Conservation (phyloP, 495 filamentous ascomycete genomes). For the Tuber microsphaerosporum region DNA sequence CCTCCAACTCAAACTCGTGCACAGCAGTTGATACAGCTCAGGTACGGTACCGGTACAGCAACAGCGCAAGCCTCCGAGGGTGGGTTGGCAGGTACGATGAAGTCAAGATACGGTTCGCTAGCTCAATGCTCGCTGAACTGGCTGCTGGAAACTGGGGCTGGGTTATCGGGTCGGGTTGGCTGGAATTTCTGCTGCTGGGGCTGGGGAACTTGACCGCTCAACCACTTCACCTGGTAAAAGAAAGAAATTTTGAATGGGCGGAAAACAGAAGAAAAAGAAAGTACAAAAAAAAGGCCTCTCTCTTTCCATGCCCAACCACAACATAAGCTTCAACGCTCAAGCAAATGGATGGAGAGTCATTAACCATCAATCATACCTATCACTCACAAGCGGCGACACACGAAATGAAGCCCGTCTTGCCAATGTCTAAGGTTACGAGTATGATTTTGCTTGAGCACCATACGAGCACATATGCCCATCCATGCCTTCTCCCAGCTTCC, state of each 20-base stretch:
- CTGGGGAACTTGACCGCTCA: not conserved
- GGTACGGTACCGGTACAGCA: not conserved
- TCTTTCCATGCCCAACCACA: not conserved
- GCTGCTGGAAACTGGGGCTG: not conserved
- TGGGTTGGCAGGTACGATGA: not conserved
- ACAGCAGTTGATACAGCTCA: not conserved
- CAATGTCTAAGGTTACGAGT: not conserved
- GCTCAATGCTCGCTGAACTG: not conserved
- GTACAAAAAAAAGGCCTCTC: not conserved
- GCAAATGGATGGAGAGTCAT: not conserved
- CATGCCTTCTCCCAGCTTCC: slow-evolving; percentile 29
- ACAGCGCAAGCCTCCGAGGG: not conserved
- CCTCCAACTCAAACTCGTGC: not conserved
- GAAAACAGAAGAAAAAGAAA: not conserved
- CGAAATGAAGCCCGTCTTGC: not conserved
- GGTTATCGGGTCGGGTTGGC: not conserved
- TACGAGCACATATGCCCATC: not conserved
- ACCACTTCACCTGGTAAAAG: not conserved
- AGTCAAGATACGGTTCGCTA: not conserved
- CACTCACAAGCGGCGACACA: not conserved
- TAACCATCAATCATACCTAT: not conserved
- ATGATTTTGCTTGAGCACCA: not conserved
- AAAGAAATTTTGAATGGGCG: not conserved
- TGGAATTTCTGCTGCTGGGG: not conserved
- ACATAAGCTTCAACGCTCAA: not conserved